Percentiles rank a stretch among this genome's conserved stretches.
Evolutionary conservation across 2,329 filamentous ascomycete genomes (phyloP).

Genomic region (Aureobasidium sp.): DNA sequence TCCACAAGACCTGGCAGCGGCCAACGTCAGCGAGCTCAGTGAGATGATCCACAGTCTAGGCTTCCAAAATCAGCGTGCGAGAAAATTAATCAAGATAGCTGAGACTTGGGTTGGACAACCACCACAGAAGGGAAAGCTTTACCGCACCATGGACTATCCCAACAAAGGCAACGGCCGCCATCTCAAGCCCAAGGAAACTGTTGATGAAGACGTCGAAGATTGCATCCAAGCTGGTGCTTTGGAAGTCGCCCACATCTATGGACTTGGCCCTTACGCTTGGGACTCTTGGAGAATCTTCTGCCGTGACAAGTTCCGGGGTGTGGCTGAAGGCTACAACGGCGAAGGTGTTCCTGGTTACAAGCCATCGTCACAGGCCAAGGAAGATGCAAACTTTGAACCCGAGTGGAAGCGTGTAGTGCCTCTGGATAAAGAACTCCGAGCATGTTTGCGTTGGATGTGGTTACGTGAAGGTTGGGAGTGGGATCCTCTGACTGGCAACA

Average conservation of each 20-base stretch:
- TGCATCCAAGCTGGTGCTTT: slow-evolving; percentile 50
- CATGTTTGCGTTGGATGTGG: slow-evolving; percentile 88
- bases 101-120: slow-evolving; percentile 58
- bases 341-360: slow-evolving; percentile 34
- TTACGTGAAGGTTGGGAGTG: slow-evolving; percentile 77
- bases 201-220: slow-evolving; percentile 40
- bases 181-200: slow-evolving; percentile 39
- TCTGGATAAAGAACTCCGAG: slow-evolving; percentile 79
- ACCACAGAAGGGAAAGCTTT: slow-evolving; percentile 53
- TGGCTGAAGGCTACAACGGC: slow-evolving; percentile 61
- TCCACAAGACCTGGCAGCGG: slow-evolving; percentile 53
- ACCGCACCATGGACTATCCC: slow-evolving; percentile 51
- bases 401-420: slow-evolving; percentile 88
- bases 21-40: slow-evolving; percentile 50
- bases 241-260: slow-evolving; percentile 81
- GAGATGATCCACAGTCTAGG: slow-evolving; percentile 63
- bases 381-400: slow-evolving; percentile 54
- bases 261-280: slow-evolving; percentile 68
- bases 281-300: slow-evolving; percentile 95
- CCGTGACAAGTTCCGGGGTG: slow-evolving; percentile 64
- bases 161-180: slow-evolving; percentile 42
- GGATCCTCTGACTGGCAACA: slow-evolving; percentile 65
- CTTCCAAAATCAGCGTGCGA: slow-evolving; percentile 60
- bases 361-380: slow-evolving; percentile 23
- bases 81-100: slow-evolving; percentile 63